A percentile compares a stretch with the other conserved stretches of the same genome.
Evolutionary conservation across 495 filamentous ascomycete species (phyloP).

Genomic region (Neurospora terricola): DNA sequence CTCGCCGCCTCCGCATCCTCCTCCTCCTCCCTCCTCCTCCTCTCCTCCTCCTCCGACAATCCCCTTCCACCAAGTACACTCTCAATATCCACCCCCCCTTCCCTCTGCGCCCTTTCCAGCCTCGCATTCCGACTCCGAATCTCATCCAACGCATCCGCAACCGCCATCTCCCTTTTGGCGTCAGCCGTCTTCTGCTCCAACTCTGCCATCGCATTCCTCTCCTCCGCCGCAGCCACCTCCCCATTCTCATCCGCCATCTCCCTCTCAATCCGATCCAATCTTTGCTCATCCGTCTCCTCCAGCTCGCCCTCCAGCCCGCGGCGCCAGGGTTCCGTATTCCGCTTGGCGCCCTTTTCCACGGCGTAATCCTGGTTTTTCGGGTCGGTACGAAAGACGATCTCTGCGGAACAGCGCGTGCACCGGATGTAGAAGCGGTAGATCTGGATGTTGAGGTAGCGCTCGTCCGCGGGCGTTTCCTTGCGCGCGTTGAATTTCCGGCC

Average conservation of each 20-base stretch:
- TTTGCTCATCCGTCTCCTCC: constrained; percentile 75
- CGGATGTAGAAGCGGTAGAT: constrained; percentile 94
- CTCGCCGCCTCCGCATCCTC: constrained; percentile 83
- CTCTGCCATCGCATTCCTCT: constrained; percentile 80
- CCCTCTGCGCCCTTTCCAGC: constrained; percentile 61
- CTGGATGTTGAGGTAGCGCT: constrained; percentile 80
- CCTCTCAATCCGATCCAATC: constrained; percentile 71
- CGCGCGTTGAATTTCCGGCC: constrained; percentile 95
- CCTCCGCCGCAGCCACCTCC: constrained; percentile 39
- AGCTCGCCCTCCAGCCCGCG: constrained; percentile 43
- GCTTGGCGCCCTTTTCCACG: constrained; percentile 60
- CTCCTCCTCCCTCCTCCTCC: constrained; percentile 53
- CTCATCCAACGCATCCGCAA: constrained; percentile 93
- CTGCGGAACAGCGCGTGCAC: constrained; percentile 79
- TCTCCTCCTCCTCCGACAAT: constrained; percentile 38
- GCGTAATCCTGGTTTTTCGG: constrained; percentile 91
- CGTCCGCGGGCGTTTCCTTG: constrained; percentile 78
- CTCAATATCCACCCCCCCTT: constrained; percentile 38
- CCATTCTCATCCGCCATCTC: constrained; percentile 38
- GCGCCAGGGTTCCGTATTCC: constrained; percentile 91
- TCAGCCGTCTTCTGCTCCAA: constrained; percentile 82
- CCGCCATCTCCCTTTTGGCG: constrained; percentile 93
- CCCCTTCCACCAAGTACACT: constrained; percentile 25
- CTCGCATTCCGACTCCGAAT: constrained; percentile 85
- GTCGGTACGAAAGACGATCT: constrained; percentile 93